phyloP scores from a whole-genome alignment of 2,329 filamentous ascomycete genomes.

The Colletotrichum tanaceti region DNA sequence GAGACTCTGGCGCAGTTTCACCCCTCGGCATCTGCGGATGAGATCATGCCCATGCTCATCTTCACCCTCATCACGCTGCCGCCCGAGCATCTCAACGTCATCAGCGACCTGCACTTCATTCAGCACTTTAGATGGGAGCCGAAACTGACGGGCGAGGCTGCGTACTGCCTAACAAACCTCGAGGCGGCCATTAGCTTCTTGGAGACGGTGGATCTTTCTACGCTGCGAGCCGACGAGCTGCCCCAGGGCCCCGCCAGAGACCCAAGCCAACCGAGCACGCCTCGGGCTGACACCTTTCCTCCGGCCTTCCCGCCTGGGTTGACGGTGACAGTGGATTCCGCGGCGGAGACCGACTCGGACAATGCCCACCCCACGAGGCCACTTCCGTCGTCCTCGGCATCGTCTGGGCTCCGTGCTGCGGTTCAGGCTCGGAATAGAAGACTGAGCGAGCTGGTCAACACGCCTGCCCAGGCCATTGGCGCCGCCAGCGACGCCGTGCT shows the following conservation, averaged over 20 bases:
- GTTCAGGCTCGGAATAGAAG: slow-evolving; percentile 74
- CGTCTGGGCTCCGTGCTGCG: slow-evolving; percentile 55
- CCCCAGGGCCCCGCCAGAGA: slow-evolving; percentile 75
- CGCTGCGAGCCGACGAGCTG: slow-evolving; percentile 82
- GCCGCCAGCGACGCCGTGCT: slow-evolving; percentile 87
- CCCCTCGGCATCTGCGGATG: slow-evolving; percentile 90
- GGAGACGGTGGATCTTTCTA: slow-evolving; percentile 93
- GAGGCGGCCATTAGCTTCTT: slow-evolving; percentile 95
- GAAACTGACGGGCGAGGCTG: slow-evolving; percentile 92
- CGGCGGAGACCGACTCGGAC: slow-evolving; percentile 49
- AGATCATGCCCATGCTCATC: slow-evolving; percentile 96
- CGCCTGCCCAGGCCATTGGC: slow-evolving; percentile 82
- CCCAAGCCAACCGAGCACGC: slow-evolving; percentile 57
- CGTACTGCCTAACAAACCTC: slow-evolving; percentile 95
- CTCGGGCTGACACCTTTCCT: slow-evolving; percentile 66
- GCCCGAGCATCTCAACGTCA: slow-evolving; percentile 85
- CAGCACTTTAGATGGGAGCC: slow-evolving; percentile 87
- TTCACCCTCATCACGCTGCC: slow-evolving; percentile 94
- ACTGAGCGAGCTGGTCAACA: slow-evolving; percentile 87
- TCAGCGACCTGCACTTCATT: slow-evolving; percentile 95
- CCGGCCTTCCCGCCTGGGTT: slow-evolving; percentile 64
- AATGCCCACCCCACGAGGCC: slow-evolving; percentile 52
- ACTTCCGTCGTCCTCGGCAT: slow-evolving; percentile 50
- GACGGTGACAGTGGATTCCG: slow-evolving; percentile 48
- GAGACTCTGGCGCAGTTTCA: slow-evolving; percentile 79